Percentiles rank a stretch among this genome's conserved stretches.
Evolutionary conservation across 768 basidiomycete genomes (phyloP).

Genomic region (Candolleomyces aberdarensis): DNA sequence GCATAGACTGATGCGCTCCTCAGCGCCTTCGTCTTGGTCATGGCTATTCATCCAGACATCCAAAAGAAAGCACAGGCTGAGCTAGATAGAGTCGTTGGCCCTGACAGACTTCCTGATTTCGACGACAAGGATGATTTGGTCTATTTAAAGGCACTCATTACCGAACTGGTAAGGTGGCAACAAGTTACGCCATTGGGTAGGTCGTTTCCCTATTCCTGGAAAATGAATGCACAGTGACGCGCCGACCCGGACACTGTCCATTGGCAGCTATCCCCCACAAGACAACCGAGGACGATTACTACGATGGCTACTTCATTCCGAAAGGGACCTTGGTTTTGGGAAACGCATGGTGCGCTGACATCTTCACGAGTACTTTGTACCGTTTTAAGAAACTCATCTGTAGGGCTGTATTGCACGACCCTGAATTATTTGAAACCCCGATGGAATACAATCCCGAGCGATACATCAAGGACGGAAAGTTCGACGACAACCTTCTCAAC

Average conservation of each 20-base stretch:
- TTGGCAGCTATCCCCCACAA: conserved; percentile 26
- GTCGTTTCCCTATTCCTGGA: not conserved
- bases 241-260: not conserved
- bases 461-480: conserved; percentile 24
- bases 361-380: not conserved
- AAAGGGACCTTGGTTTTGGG: conserved; percentile 37
- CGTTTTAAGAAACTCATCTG: not conserved
- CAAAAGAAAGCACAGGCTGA: conserved; percentile 13
- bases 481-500: conserved; percentile 11
- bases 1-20: not conserved
- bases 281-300: conserved; percentile 34
- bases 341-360: conserved; percentile 29
- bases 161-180: conserved; percentile 12
- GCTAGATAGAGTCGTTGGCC: conserved; percentile 16
- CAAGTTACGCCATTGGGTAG: not conserved
- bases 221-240: not conserved
- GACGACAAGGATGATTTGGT: conserved; percentile 12
- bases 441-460: conserved; percentile 40
- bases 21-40: conserved; percentile 10
- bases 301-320: conserved; percentile 37
- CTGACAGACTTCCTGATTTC: conserved; percentile 13
- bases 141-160: conserved; percentile 14
- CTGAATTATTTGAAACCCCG: conserved; percentile 44
- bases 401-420: conserved; percentile 53
- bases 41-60: conserved; percentile 13